phyloP scores from a whole-genome alignment of 345 rosid genomes.

The Clarkia xantiana region DNA sequence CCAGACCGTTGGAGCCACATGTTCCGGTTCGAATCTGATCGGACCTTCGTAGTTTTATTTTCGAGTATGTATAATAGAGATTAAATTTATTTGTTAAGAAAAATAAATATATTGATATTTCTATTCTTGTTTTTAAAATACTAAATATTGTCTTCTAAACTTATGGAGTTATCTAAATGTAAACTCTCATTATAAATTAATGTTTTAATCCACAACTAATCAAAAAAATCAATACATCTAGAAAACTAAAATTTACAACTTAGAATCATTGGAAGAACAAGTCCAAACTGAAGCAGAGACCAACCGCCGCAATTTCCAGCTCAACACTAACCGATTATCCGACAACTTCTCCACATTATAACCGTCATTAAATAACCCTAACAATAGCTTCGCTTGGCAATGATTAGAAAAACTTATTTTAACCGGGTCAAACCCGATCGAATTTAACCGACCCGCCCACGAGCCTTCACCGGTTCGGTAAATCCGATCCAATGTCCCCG shows the following conservation, averaged over 20 bases:
- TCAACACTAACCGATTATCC: slow-evolving; percentile 45
- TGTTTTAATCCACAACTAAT: too few relatives aligned
- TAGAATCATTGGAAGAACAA: slow-evolving; percentile 21
- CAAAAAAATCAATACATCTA: too few relatives aligned
- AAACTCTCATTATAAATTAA: too few relatives aligned
- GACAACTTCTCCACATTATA: slow-evolving; percentile 54
- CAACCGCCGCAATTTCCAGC: slow-evolving; percentile 73
- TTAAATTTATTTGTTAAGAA: too few relatives aligned
- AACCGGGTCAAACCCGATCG: slow-evolving; percentile 27
- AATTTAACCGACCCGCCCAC: slow-evolving; percentile 42
- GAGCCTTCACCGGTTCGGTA: slow-evolving; percentile 13
- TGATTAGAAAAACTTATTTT: slow-evolving; percentile 59
- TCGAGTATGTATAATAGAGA: too few relatives aligned
- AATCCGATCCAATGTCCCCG: slow-evolving; percentile 42
- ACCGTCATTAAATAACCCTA: slow-evolving; percentile 70
- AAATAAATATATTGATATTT: too few relatives aligned
- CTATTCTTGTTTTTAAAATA: too few relatives aligned
- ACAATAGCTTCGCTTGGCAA: slow-evolving; percentile 69
- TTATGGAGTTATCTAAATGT: too few relatives aligned
- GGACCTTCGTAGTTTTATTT: too few relatives aligned
- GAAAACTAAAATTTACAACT: slow-evolving; percentile 14
- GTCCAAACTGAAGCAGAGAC: slow-evolving; percentile 74
- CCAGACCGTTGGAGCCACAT: too few relatives aligned
- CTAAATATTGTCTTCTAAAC: too few relatives aligned
- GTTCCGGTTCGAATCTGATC: too few relatives aligned